These are phyloP conservation scores for Botrytis hyacinthi DNA, from an alignment of 2,329 filamentous ascomycete species.

Conservation along the genomic window DNA sequence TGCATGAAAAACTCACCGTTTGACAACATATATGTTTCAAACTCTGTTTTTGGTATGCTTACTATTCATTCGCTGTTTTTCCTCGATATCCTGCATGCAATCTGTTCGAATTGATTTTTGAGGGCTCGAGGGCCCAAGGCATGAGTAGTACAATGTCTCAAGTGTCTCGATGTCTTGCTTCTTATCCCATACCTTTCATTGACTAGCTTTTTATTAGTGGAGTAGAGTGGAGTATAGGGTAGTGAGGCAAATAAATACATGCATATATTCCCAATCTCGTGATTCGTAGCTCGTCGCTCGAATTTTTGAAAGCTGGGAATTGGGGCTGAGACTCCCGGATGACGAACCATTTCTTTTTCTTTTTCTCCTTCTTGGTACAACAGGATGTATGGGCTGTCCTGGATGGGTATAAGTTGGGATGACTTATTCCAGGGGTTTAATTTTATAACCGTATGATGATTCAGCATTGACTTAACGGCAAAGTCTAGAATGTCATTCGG, in stretches of 20 bases:
- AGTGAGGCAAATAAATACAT: not conserved
- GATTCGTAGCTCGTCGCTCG: not conserved
- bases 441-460: not conserved
- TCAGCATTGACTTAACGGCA: not conserved
- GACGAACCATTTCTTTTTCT: not conserved
- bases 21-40: conserved; percentile 4
- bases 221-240: not conserved
- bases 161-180: conserved; percentile 2
- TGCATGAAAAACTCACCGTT: conserved; percentile 7
- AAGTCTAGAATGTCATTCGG: not conserved
- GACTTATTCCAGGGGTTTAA: not conserved
- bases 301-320: not conserved
- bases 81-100: not conserved
- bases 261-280: not conserved
- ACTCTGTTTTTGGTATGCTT: not conserved
- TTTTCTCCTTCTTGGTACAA: not conserved
- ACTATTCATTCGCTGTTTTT: not conserved
- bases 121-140: not conserved
- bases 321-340: not conserved
- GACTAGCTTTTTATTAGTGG: not conserved
- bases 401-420: not conserved
- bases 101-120: not conserved
- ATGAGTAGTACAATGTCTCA: not conserved
- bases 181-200: not conserved
- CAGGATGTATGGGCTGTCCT: not conserved